These are phyloP conservation scores for Boletus smithii DNA, from an alignment of 1,284 basidiomycete genomes.

Conservation along the genomic window DNA sequence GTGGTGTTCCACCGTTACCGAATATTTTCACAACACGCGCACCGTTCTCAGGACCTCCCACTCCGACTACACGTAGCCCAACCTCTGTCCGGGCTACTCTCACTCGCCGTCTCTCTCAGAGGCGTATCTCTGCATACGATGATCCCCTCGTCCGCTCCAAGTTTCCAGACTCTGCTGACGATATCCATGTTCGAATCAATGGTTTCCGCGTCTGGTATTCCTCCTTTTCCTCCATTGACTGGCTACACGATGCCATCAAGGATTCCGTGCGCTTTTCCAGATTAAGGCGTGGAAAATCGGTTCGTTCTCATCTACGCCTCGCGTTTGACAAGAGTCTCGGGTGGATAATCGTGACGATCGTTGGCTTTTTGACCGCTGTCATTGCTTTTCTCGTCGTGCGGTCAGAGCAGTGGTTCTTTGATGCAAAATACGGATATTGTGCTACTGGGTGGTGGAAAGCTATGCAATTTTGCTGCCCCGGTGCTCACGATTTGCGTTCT, in stretches of 20 bases:
- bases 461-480: constrained; percentile 78
- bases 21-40: constrained; percentile 6
- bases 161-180: constrained; percentile 39
- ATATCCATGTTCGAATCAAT: constrained; percentile 68
- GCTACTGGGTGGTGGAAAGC: constrained; percentile 67
- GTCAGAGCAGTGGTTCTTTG: constrained; percentile 89
- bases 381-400: constrained; percentile 87
- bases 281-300: constrained; percentile 62
- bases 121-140: constrained; percentile 75
- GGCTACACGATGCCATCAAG: constrained; percentile 92
- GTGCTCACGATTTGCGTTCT: constrained; percentile 29
- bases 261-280: constrained; percentile 78
- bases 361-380: constrained; percentile 80
- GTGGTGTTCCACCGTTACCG: constrained; percentile 11
- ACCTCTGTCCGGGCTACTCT: constrained; percentile 17
- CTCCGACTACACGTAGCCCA: constrained; percentile 18
- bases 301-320: constrained; percentile 70
- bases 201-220: constrained; percentile 92
- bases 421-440: constrained; percentile 92
- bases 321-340: constrained; percentile 80
- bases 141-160: constrained; percentile 38
- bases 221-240: constrained; percentile 81
- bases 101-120: constrained; percentile 40
- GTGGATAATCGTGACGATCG: constrained; percentile 89
- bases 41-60: constrained; percentile 21